Evolutionary conservation across 176 grass and related monocot species (phyloP).

Genomic region (Carex kokanica): DNA sequence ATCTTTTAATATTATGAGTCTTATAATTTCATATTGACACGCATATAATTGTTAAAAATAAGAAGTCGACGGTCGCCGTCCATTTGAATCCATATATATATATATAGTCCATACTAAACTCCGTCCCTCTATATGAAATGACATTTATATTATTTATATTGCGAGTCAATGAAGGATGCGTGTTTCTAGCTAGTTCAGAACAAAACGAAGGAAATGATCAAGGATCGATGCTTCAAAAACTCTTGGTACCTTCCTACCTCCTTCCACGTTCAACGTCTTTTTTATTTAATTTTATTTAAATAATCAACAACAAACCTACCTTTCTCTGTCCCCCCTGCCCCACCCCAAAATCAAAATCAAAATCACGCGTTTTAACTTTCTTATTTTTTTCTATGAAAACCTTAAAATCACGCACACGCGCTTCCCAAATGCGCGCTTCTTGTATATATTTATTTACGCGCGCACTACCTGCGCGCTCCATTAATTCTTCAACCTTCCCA

Average conservation of each 20-base stretch:
- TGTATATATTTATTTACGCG: not conserved
- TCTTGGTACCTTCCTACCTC: not conserved
- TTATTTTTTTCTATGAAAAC: not conserved
- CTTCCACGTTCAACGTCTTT: not conserved
- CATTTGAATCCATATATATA: no score
- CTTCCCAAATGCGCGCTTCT: not conserved
- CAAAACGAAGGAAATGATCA: not conserved
- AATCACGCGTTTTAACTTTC: conserved; percentile 4
- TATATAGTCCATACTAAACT: no score
- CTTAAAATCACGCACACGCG: not conserved
- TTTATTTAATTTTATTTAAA: not conserved
- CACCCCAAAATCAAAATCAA: not conserved
- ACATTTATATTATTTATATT: no score
- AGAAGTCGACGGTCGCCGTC: no score
- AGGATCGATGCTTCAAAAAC: not conserved
- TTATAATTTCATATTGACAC: no score
- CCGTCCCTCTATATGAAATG: no score
- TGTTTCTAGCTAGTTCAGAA: no score
- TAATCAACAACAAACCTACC: not conserved
- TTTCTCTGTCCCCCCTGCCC: not conserved
- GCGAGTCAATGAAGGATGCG: not conserved
- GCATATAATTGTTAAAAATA: no score
- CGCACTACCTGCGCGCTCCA: not conserved
- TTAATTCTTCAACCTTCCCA: not conserved
- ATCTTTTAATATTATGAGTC: no score